phyloP scores from a whole-genome alignment of 768 basidiomycete genomes.

The Boletus edulis region DNA sequence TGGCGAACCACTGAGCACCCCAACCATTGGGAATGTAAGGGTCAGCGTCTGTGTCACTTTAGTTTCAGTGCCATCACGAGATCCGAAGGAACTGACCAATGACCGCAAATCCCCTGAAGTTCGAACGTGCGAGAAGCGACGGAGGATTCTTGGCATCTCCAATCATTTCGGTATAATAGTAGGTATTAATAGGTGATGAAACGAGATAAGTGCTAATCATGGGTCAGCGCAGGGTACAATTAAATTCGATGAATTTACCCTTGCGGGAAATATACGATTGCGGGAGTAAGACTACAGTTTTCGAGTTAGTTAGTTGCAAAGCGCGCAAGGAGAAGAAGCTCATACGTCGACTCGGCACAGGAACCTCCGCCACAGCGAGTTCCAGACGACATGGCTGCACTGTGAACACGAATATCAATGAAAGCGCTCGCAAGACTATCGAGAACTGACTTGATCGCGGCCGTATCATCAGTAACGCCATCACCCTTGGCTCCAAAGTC shows the following conservation, averaged over 20 bases:
- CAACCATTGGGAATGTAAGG: conserved; percentile 62
- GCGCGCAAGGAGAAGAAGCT: background rate
- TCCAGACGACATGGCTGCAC: conserved; percentile 61
- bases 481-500: conserved; percentile 54
- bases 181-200: conserved; percentile 61
- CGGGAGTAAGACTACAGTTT: conserved; percentile 44
- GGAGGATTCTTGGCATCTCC: conserved; percentile 71
- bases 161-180: conserved; percentile 76
- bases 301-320: background rate
- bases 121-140: conserved; percentile 57
- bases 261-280: conserved; percentile 69
- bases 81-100: conserved; percentile 48
- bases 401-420: conserved; percentile 24
- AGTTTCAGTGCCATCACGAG: background rate
- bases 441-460: conserved; percentile 59
- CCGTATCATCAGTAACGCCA: conserved; percentile 72
- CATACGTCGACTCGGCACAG: conserved; percentile 49
- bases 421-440: background rate
- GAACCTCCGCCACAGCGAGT: conserved; percentile 56
- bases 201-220: conserved; percentile 59
- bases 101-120: conserved; percentile 68
- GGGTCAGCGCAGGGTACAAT: background rate
- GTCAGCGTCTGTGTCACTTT: conserved; percentile 52
- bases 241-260: conserved; percentile 41
- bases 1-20: conserved; percentile 24